Conservation (phyloP, 345 rosid genomes). For the Sisymbrium altissimum region DNA sequence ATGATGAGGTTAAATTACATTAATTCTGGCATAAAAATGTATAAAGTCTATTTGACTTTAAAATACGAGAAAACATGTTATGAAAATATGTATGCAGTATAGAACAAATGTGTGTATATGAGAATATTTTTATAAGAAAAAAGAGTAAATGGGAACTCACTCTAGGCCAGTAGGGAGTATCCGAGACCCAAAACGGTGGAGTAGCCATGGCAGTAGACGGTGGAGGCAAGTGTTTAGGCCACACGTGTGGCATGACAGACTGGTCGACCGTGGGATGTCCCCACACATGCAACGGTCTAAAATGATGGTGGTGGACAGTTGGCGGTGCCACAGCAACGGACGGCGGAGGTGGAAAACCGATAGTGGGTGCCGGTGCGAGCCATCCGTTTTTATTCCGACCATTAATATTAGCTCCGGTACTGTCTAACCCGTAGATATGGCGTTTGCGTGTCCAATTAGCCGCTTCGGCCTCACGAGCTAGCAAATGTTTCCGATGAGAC, state of each 20-base stretch:
- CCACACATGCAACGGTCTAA: constrained; percentile 89
- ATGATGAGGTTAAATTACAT: background rate
- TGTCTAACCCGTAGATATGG: constrained; percentile 52
- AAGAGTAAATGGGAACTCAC: constrained; percentile 14
- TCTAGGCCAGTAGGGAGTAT: constrained; percentile 30
- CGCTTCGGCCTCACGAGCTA: constrained; percentile 83
- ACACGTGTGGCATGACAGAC: constrained; percentile 27
- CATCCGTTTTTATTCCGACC: constrained; percentile 44
- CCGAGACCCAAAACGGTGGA: constrained; percentile 28
- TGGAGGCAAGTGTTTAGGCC: constrained; percentile 59
- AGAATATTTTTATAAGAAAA: background rate
- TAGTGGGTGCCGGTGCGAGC: constrained; percentile 50
- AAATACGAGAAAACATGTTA: background rate
- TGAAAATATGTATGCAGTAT: background rate
- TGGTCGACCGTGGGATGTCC: constrained; percentile 70
- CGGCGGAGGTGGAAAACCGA: constrained; percentile 48
- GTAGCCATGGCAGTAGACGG: constrained; percentile 38
- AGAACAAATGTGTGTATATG: background rate
- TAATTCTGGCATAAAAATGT: background rate
- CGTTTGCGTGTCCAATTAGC: constrained; percentile 72
- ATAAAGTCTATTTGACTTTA: background rate
- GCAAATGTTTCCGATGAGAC: constrained; percentile 80
- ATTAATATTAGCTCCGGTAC: constrained; percentile 14
- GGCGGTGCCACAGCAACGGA: constrained; percentile 35
- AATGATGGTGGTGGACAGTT: constrained; percentile 44